phyloP scores from a whole-genome alignment of 2,329 filamentous ascomycete species.

The Trichophyton schoenleinii region DNA sequence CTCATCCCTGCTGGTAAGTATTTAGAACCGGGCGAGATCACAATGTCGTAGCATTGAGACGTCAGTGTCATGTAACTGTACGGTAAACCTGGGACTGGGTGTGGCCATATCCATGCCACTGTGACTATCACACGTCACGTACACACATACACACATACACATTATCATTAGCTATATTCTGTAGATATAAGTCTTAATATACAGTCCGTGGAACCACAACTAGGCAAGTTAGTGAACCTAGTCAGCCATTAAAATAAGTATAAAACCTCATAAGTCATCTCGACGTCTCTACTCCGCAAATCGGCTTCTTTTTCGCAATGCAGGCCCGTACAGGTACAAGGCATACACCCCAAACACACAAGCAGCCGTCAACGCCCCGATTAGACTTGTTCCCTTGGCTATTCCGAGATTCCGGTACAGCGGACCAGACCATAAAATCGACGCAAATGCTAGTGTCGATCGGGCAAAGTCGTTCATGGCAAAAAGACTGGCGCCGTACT shows the following conservation, averaged over 20 bases:
- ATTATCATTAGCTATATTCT: no score
- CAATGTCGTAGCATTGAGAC: neutral
- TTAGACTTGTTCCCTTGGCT: neutral
- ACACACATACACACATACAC: no score
- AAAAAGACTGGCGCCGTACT: slow-evolving; percentile 29
- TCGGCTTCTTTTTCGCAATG: neutral
- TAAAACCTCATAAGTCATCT: neutral
- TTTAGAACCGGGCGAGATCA: neutral
- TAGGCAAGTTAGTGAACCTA: no score
- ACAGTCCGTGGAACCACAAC: no score
- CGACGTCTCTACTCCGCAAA: neutral
- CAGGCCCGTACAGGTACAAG: neutral
- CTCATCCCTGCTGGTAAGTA: neutral
- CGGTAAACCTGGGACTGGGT: no score
- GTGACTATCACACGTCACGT: neutral
- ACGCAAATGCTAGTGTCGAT: neutral
- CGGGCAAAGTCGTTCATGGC: slow-evolving; percentile 29
- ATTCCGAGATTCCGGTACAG: neutral
- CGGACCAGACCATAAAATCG: neutral
- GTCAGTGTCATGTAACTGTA: neutral
- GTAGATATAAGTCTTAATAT: no score
- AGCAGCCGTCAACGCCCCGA: neutral
- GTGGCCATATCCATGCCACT: neutral
- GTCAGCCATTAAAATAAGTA: neutral
- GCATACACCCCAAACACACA: neutral